Evolutionary conservation across 108 stramenopile species (phyloP), one percentile per base, ranked within the genome.

Genomic region (Stephanodiscus triporus): DNA sequence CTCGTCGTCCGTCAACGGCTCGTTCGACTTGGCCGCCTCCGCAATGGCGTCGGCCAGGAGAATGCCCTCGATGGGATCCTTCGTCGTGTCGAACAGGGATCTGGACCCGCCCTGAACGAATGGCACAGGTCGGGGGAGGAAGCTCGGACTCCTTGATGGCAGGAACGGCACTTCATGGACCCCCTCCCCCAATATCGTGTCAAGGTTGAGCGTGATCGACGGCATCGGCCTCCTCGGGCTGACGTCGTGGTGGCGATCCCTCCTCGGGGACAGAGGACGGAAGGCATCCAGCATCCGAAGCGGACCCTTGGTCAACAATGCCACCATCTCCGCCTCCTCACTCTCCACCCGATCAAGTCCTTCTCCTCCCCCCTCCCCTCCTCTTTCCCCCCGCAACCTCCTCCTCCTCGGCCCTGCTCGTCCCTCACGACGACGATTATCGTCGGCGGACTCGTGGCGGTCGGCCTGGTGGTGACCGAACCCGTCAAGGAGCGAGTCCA

Each of bases 1-100:
- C 50, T 72, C 71, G 34, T 77, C 76, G 34, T 77, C 76, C 1
- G 77, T 78, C 43, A 71, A 32, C 29, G 69, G 69, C 55, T 78
- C 77, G 23, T 71, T 71, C 1, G 69, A 78, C 55, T 53, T 50
- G 17, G 77, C 62, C 8, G 77, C 77, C 68, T 71, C 77, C 1
- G 69, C 70, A 34, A 78, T 78, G 13, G 77, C 69, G 37, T 71
- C 77, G 9, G 70, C 77, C 6, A 53, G 63, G 30, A 78, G 40
- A 53, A 78, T 70, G 38, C 69, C 27, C 11, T 66, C 62, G 32
- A 70, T 4, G 19, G 77, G 55, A 51, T 27, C 57, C 8, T 40
- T 40, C 19, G 62, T 24, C n/a, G 73, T 29, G 40, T 70, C 40
- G 19, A 78, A 71, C 22, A 71, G 66, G 8, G 77, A 78, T 0